These are phyloP conservation scores for Leucocoprinus birnbaumii DNA, from an alignment of 768 basidiomycete genomes.

Conservation along the genomic window DNA sequence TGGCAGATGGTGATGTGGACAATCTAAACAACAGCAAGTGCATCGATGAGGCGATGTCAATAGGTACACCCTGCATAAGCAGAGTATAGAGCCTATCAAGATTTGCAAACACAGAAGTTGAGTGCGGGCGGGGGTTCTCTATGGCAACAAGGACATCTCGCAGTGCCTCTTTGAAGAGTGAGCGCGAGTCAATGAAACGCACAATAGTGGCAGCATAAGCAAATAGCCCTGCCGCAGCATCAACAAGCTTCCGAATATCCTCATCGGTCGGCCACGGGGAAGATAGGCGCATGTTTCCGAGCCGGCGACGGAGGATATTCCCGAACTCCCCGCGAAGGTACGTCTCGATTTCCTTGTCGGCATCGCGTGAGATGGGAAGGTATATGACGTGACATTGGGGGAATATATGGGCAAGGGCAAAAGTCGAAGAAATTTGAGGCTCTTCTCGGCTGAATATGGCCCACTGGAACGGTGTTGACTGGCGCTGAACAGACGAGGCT, in stretches of 20 bases:
- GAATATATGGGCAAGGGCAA: neutral
- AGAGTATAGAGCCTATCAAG: conserved; percentile 16
- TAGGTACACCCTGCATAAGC: neutral
- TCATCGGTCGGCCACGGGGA: conserved; percentile 12
- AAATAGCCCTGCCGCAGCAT: conserved; percentile 21
- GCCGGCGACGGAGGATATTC: conserved; percentile 4
- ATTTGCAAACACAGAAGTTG: neutral
- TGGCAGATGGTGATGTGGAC: too few relatives aligned
- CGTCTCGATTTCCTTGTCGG: neutral
- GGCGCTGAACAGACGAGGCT: neutral
- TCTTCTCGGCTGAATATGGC: conserved; percentile 1
- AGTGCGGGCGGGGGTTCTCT: neutral
- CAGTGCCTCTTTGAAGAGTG: neutral
- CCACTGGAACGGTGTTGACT: neutral
- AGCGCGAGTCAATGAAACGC: conserved; percentile 19
- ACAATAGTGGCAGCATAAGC: conserved; percentile 24
- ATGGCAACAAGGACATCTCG: neutral
- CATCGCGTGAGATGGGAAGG: neutral
- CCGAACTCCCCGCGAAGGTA: conserved; percentile 2
- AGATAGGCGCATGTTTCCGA: neutral
- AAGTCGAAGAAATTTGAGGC: neutral
- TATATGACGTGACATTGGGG: neutral
- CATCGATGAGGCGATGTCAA: neutral
- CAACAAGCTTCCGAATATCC: conserved; percentile 14
- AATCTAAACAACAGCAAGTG: too few relatives aligned